Base-by-base conservation (phyloP, 768 basidiomycete species). In the Phanerochaete sordida region DNA sequence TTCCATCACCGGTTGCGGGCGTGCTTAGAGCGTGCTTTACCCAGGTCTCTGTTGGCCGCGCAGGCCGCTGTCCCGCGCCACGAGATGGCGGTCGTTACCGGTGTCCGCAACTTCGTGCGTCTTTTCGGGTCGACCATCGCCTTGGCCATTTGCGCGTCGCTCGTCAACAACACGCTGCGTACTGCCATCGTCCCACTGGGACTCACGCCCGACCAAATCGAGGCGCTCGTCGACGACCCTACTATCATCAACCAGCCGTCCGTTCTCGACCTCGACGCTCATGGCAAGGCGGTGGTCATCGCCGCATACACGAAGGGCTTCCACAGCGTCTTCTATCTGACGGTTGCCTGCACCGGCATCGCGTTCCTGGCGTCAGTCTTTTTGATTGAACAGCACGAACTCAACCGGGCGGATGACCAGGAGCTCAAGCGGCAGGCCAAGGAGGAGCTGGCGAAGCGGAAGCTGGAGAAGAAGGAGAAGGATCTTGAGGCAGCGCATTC, bases 61-160 rank as follows among this genome's bases (percentile, higher is more conserved):
- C 78, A 80, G 62, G 76, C 77, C 0, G 61, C 59, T 31, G 66
- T 65, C 11, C 57, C 60, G 8, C 60, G 66, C 9, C 56, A 60
- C 28, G 61, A 68, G 47, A 64, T 65, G 65, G 58, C 62, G 8
- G 65, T 66, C 23, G 65, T 64, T 13, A 66, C 65, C 2, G 63
- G 63, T 15, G 65, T 66, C 24, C 65, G 65, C 27, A 68, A 62
- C 51, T 65, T 63, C 47, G 47, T 77, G 37, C 69, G 77, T n/a
- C 71, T 75, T 58, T 64, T 79, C 9, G 78, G 77, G 12, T 76
- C 77, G 0, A 75, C 77, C 1, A 63, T 79, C 46, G 70, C 72
- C 11, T 67, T 79, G 16, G 74, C 77, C 11, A 69, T 72, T 21
- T 70, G 63, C 24, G 59, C 66, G 0, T 68, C 75, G 9, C 67